Conservation (phyloP, 371 early-diverging fungal genomes). For the Capillidium rhysosporum region DNA sequence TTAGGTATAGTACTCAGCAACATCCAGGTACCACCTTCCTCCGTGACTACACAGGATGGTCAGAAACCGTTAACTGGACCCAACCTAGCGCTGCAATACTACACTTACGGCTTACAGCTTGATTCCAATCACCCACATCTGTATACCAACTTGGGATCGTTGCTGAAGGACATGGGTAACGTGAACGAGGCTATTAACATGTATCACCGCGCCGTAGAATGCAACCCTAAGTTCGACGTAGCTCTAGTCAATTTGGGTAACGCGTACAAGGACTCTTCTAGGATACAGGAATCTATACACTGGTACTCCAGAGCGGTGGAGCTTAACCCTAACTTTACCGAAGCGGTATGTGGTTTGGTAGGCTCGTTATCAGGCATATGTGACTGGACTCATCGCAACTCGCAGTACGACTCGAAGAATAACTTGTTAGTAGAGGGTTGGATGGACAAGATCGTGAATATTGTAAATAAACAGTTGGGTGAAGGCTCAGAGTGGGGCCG, state of each 20-base stretch:
- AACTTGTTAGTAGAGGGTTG: conserved; percentile 28
- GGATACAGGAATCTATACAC: conserved; percentile 70
- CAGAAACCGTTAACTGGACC: conserved; percentile 28
- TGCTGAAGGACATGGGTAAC: conserved; percentile 74
- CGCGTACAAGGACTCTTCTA: conserved; percentile 70
- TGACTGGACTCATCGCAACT: conserved; percentile 70
- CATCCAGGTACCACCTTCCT: conserved; percentile 29
- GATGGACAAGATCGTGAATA: conserved; percentile 57
- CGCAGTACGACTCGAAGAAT: conserved; percentile 8
- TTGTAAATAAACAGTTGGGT: conserved; percentile 55
- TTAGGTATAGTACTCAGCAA: conserved; percentile 63
- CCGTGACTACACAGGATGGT: conserved; percentile 13
- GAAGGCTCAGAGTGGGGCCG: conserved; percentile 38
- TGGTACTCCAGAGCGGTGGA: conserved; percentile 70
- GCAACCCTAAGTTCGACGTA: conserved; percentile 70
- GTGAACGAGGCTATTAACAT: conserved; percentile 60
- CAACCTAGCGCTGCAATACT: conserved; percentile 57
- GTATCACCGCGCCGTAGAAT: conserved; percentile 76
- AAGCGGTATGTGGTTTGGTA: conserved; percentile 78
- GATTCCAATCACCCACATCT: conserved; percentile 75
- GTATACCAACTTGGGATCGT: conserved; percentile 73
- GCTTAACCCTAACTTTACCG: conserved; percentile 75
- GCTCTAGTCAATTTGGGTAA: conserved; percentile 82
- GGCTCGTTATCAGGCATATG: conserved; percentile 74
- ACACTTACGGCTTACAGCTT: conserved; percentile 63